Conservation (phyloP, 1,284 basidiomycete species). For the Lignosus rhinocerotis region DNA sequence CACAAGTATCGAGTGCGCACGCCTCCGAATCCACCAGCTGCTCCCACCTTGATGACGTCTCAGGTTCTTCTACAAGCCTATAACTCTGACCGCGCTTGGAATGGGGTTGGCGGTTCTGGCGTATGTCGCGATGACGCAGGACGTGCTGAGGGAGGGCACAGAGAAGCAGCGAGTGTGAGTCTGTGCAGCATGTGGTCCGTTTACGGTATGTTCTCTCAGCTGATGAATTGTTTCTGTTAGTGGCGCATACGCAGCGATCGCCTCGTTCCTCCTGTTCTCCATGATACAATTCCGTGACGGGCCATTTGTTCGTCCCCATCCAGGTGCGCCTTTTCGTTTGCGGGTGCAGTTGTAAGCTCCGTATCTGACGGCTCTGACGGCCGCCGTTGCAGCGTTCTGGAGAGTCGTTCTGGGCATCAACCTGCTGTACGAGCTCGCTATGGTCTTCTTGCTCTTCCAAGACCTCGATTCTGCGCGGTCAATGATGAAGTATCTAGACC, state of each 20-base stretch:
- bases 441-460: slow-evolving; percentile 84
- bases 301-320: slow-evolving; percentile 47
- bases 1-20: slow-evolving; percentile 74
- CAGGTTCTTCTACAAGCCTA: slow-evolving; percentile 82
- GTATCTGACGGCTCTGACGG: slow-evolving; percentile 4
- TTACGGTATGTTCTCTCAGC: not conserved
- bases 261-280: slow-evolving; percentile 73
- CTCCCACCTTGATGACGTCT: not conserved
- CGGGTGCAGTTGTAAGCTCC: slow-evolving; percentile 39
- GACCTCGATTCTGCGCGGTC: slow-evolving; percentile 73
- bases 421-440: slow-evolving; percentile 74
- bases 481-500: slow-evolving; percentile 78
- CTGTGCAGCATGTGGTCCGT: not conserved
- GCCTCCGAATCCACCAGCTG: not conserved
- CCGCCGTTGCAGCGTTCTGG: slow-evolving; percentile 57
- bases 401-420: slow-evolving; percentile 74
- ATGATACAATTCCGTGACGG: slow-evolving; percentile 87
- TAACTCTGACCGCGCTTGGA: slow-evolving; percentile 72
- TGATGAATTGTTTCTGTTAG: slow-evolving; percentile 36
- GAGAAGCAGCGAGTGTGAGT: slow-evolving; percentile 79
- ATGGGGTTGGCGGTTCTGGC: slow-evolving; percentile 65
- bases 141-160: slow-evolving; percentile 74
- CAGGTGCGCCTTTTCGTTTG: slow-evolving; percentile 25
- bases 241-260: slow-evolving; percentile 69
- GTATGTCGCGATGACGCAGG: slow-evolving; percentile 77